Base-by-base conservation (phyloP, 1,139 yeast species). In the Protomyces lactucae-debilis region DNA sequence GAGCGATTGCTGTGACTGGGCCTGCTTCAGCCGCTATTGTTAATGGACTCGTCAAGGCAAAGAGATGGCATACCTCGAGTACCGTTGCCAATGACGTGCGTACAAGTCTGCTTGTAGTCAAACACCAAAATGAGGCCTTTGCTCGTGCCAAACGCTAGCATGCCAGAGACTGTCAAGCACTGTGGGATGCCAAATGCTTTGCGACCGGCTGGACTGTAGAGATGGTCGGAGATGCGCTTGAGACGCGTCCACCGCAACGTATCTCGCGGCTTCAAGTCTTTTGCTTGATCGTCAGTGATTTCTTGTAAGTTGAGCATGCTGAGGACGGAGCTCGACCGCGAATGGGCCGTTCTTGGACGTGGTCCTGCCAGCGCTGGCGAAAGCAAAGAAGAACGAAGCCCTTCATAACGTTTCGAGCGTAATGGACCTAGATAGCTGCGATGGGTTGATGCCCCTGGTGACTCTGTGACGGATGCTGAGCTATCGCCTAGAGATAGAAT, bases 91-190 rank as follows among this genome's bases (percentile, higher is more conserved):
- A 85, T 71, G 0, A 79, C 76, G 64, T 74, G 76, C 37, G 77
- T 76, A 14, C 84, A 73, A 46, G 73, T 76, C 73, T 88, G 95
- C 57, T 80, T 80, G 69, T 85, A 87, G 71, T 84, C 86, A 73
- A 86, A 88, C 1, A 85, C 77, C 18, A 87, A 73, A 0, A 87
- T 78, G 55, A 73, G 76, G 0, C 92, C 92, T 57, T 78, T 78
- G 0, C 79, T 71, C 0, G 95, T 88, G 1, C 90, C 95, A 12
- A 88, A 71, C 0, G 83, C 83, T 1, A 89, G 78, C 63, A 78
- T 78, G 2, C 84, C 78, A 1, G 84, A 80, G 0, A 85, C 79
- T 3, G 79, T 76, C 8, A 86, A 71, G 28, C 76, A 74, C 0
- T 80, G 76, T 0, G 85, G 82, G 1, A 73, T 71, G 0, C 95